Percentiles rank a stretch among this genome's conserved stretches.
These are phyloP conservation scores for Pseudogymnoascus pannorum DNA, from an alignment of 2,329 filamentous ascomycete genomes.

Conservation along the genomic window DNA sequence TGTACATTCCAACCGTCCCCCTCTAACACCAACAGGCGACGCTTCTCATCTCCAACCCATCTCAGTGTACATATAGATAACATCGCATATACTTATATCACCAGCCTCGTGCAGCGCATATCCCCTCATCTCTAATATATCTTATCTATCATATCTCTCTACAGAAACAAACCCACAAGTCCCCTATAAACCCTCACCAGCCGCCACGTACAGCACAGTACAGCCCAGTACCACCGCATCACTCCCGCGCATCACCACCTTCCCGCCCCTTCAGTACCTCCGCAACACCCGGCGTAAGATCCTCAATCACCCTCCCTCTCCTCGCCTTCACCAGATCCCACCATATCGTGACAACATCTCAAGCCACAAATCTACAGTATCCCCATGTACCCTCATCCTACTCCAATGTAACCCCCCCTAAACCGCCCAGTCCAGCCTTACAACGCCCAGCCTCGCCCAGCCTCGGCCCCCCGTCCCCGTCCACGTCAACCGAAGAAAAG, in stretches of 20 bases:
- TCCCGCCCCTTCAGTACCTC: not conserved
- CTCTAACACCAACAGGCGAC: not conserved
- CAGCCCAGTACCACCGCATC: not conserved
- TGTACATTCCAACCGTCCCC: not conserved
- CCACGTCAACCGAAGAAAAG: not conserved
- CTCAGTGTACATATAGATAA: not conserved
- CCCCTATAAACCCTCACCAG: not conserved
- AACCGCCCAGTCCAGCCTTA: not conserved
- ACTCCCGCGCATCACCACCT: not conserved
- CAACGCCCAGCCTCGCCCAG: not conserved
- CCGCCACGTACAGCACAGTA: not conserved
- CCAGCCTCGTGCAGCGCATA: not conserved
- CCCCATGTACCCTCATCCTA: not conserved
- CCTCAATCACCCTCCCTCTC: not conserved
- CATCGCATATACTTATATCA: not conserved
- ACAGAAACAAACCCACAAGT: not conserved
- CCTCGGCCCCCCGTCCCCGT: not conserved
- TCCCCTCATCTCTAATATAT: not conserved
- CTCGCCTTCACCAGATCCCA: not conserved
- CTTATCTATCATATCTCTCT: not conserved
- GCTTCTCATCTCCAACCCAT: not conserved
- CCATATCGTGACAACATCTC: not conserved
- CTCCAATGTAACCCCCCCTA: not conserved
- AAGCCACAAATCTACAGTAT: not conserved
- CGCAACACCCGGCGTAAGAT: not conserved